phyloP scores from a whole-genome alignment of 371 early-diverging fungal species.

The Basidiobolus meristosporus region DNA sequence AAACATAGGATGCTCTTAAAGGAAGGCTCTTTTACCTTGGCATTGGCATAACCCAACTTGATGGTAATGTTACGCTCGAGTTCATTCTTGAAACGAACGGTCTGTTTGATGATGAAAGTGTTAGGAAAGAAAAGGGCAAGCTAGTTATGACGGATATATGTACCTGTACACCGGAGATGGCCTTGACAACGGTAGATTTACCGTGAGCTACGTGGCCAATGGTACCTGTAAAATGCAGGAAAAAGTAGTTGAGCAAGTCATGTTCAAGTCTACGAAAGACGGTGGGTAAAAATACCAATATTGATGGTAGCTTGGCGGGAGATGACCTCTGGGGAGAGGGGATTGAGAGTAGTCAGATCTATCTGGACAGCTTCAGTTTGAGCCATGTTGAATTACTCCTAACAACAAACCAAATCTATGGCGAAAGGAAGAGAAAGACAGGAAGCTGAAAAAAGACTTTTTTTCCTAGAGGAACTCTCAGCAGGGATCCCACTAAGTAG shows the following conservation, averaged over 20 bases:
- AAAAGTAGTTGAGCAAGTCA: neutral
- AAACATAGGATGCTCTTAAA: neutral
- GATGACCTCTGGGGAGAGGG: conserved; percentile 85
- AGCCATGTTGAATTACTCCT: conserved; percentile 2
- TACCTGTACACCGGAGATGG: conserved; percentile 96
- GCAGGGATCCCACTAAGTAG: too few relatives aligned
- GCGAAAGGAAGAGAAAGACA: too few relatives aligned
- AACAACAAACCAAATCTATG: too few relatives aligned
- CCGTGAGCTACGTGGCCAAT: conserved; percentile 99
- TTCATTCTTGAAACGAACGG: conserved; percentile 98
- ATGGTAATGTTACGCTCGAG: conserved; percentile 99
- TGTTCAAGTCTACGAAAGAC: neutral
- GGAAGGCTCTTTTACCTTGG: too few relatives aligned
- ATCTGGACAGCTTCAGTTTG: conserved; percentile 6
- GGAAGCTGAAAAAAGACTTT: too few relatives aligned
- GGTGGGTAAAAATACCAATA: conserved; percentile 51
- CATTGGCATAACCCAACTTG: conserved; percentile 99
- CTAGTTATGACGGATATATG: neutral
- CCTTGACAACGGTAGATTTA: conserved; percentile 99
- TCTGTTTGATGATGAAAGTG: conserved; percentile 18
- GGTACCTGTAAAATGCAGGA: conserved; percentile 45
- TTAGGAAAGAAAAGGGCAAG: neutral
- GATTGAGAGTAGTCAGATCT: conserved; percentile 33
- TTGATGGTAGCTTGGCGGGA: conserved; percentile 96
- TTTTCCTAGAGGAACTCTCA: too few relatives aligned